phyloP scores from a whole-genome alignment of 139 green algal species.

The Coccomyxa sp. region DNA sequence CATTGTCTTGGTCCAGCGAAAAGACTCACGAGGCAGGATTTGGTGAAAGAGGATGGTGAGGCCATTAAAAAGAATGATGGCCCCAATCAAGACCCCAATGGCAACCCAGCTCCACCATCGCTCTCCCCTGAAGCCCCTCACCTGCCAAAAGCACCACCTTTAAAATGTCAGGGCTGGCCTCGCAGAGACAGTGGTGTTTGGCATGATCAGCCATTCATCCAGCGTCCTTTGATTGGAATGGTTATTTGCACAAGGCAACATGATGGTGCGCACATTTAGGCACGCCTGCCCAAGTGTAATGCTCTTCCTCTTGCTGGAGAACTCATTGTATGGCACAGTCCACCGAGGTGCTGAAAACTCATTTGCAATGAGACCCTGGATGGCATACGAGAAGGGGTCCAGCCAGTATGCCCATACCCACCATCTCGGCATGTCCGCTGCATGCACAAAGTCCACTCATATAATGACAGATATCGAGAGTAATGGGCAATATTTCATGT shows the following conservation, averaged over 20 bases:
- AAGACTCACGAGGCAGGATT: neutral
- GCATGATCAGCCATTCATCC: neutral
- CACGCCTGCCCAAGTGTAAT: slow-evolving; percentile 5
- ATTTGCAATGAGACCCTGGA: slow-evolving; percentile 13
- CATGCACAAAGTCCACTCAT: neutral
- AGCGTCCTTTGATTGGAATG: neutral
- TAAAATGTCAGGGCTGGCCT: neutral
- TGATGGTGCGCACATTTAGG: slow-evolving; percentile 1
- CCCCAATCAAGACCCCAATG: neutral
- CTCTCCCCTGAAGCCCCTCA: neutral
- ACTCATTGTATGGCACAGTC: slow-evolving; percentile 3
- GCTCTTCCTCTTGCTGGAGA: no score
- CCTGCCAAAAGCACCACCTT: neutral
- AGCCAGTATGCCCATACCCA: slow-evolving; percentile 5
- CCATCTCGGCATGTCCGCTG: slow-evolving; percentile 5
- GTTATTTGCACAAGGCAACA: neutral
- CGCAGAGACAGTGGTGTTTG: neutral
- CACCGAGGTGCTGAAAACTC: slow-evolving; percentile 26
- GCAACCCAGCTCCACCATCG: slow-evolving; percentile 14
- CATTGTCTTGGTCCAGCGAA: no score
- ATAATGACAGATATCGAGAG: neutral
- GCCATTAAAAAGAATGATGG: slow-evolving; percentile 14
- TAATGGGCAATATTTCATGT: neutral
- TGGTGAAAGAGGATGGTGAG: slow-evolving; percentile 6
- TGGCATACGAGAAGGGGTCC: slow-evolving; percentile 17